Evolutionary conservation across 1,284 basidiomycete genomes (phyloP).

Genomic region (Ganoderma resinaceum): DNA sequence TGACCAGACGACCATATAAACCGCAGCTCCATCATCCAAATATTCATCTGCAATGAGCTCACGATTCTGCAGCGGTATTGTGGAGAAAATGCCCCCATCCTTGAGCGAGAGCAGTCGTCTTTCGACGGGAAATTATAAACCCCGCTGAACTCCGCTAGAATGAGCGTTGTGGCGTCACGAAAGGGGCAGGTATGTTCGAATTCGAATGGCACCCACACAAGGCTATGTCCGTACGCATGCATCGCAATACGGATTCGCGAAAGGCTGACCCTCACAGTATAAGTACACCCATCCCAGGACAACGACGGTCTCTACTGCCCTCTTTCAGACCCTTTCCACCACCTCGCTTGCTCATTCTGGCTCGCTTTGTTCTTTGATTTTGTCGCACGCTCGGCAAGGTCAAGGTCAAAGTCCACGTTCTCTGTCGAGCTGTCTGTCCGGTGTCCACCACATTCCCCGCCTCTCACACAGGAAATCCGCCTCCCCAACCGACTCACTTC

Average conservation of each 20-base stretch:
- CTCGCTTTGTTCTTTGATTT: slow-evolving; percentile 1
- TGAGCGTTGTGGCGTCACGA: not conserved
- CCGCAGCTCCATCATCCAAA: no score
- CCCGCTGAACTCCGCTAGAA: slow-evolving; percentile 1
- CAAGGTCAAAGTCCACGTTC: not conserved
- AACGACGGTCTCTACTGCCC: not conserved
- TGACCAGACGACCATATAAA: no score
- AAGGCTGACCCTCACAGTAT: not conserved
- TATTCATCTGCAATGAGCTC: not conserved
- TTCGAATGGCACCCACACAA: not conserved
- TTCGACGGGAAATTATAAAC: not conserved
- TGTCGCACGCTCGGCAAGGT: slow-evolving; percentile 7
- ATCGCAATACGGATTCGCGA: not conserved
- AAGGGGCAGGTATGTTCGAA: not conserved
- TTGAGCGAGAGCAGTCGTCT: no score
- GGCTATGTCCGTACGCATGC: not conserved
- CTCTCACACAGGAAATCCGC: not conserved
- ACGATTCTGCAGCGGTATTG: not conserved
- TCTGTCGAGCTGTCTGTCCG: not conserved
- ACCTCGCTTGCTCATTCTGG: slow-evolving; percentile 2
- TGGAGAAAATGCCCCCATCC: not conserved
- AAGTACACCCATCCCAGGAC: not conserved
- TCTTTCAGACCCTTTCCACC: not conserved
- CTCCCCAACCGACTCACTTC: not conserved
- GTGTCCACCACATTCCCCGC: not conserved